phyloP scores from a whole-genome alignment of 2,329 filamentous ascomycete genomes.

The Fusarium ramigenum region DNA sequence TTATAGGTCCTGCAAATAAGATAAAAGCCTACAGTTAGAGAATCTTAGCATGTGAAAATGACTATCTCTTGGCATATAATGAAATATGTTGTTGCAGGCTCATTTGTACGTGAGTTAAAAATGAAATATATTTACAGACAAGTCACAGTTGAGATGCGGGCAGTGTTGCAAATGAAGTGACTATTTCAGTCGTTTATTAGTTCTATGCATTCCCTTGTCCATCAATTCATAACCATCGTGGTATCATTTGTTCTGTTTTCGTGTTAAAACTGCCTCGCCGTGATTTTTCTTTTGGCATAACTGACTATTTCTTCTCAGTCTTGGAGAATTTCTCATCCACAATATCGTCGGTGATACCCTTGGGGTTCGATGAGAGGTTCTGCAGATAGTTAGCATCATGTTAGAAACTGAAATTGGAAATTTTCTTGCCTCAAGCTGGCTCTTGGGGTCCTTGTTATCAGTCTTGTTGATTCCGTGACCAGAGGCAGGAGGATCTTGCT shows the following conservation, averaged over 20 bases:
- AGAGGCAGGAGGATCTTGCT: conserved; percentile 64
- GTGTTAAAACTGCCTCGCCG: not conserved
- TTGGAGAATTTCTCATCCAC: conserved; percentile 70
- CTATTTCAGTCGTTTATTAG: conserved; percentile 15
- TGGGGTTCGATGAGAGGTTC: conserved; percentile 72
- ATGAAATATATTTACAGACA: too few species aligned
- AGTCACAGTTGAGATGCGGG: too few species aligned
- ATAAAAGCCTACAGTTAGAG: too few species aligned
- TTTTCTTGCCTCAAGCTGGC: conserved; percentile 58
- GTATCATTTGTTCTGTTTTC: not conserved
- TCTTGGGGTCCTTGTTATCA: conserved; percentile 59
- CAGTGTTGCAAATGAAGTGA: not conserved
- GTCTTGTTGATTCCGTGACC: conserved; percentile 65
- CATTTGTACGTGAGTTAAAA: not conserved
- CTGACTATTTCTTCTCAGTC: conserved; percentile 38
- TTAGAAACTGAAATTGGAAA: not conserved
- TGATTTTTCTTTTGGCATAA: not conserved
- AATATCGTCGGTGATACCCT: conserved; percentile 68
- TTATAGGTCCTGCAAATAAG: accelerated
- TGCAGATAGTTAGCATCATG: conserved; percentile 39
- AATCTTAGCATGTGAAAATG: not conserved
- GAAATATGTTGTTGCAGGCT: accelerated
- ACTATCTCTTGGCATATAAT: too few species aligned
- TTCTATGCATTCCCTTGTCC: conserved; percentile 12
- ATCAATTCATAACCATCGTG: conserved; percentile 9